Percentiles rank a stretch among this genome's conserved stretches.
Evolutionary conservation across 2,329 filamentous ascomycete genomes (phyloP).

Genomic region (Tolypocladium tropicale): DNA sequence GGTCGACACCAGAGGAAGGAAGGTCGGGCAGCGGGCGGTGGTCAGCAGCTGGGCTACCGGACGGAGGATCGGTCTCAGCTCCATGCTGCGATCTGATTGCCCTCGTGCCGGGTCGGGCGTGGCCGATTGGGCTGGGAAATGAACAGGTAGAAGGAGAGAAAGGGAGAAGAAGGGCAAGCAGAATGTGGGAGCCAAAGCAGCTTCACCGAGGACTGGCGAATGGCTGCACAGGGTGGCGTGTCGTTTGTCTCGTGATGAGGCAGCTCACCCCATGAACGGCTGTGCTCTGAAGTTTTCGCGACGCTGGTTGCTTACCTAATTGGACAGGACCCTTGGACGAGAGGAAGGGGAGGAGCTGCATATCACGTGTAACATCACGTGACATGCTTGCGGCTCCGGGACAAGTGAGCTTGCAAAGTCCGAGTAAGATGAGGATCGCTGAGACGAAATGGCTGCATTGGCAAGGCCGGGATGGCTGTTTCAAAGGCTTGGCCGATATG

Average conservation of each 20-base stretch:
- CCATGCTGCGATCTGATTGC: conserved; percentile 16
- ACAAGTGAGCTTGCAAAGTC: no score
- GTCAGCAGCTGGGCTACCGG: conserved; percentile 23
- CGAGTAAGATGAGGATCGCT: background rate
- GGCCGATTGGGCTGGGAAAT: background rate
- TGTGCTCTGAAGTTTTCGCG: background rate
- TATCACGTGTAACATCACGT: background rate
- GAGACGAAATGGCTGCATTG: background rate
- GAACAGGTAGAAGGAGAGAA: background rate
- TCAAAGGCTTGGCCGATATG: background rate
- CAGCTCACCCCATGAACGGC: background rate
- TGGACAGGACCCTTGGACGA: background rate
- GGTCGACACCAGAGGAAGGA: conserved; percentile 14
- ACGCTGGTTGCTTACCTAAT: background rate
- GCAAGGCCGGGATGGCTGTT: background rate
- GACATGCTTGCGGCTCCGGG: no score
- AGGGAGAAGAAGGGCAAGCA: background rate
- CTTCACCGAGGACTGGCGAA: background rate
- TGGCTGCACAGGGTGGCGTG: background rate
- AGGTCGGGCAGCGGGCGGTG: conserved; percentile 10
- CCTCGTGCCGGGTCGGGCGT: background rate
- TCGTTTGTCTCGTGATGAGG: background rate
- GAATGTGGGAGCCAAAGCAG: background rate
- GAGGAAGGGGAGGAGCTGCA: background rate
- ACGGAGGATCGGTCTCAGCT: conserved; percentile 22